Evolutionary conservation across 108 stramenopile species (phyloP), one percentile per base, ranked within the genome.

Genomic region (Epipyxis sp.): DNA sequence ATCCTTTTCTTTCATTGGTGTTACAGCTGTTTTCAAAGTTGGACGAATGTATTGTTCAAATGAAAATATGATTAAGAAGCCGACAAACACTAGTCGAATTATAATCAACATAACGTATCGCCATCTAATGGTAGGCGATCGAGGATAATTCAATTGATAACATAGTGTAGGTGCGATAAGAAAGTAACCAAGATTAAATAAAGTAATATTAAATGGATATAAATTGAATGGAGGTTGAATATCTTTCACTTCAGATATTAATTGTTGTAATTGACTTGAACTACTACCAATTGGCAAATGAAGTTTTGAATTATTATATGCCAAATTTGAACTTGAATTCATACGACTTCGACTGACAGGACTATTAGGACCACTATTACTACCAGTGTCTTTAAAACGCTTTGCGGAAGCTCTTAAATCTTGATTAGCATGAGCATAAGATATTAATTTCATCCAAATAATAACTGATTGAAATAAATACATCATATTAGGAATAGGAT

Each of bases 371-470:
- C n/a, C 16, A 40, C 62, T 10, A 67, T 40, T 67, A 13, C 13
- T 20, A 25, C 54, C 25, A 25, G 25, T 25, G 54, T n/a, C n/a
- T n/a, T n/a, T n/a, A n/a, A n/a, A n/a, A 27, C 62, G 16, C 16
- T 16, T 6, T 13, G 3, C 16, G 2, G 16, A 65, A 30, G 13
- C 69, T n/a, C 69, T 13, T n/a, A 59, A 3, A 20, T 77, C 74
- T 43, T 58, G 40, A 67, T 82, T 85, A 34, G 43, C 72, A 69
- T 85, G 84, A 45, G 84, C 82, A 59, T 85, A 85, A 0, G 84
- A 85, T 59, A 85, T 74, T 0, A 85, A 71, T 78, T 85, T 82
- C 50, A 85, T 34, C 82, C 82, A 85, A 40, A 82, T 27, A 50
- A 85, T 59, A 34, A 77, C 42, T 27, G 69, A 42, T 29, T 68